Base-by-base conservation (phyloP, 1,284 basidiomycete genomes). In the Termitomyces sp. region DNA sequence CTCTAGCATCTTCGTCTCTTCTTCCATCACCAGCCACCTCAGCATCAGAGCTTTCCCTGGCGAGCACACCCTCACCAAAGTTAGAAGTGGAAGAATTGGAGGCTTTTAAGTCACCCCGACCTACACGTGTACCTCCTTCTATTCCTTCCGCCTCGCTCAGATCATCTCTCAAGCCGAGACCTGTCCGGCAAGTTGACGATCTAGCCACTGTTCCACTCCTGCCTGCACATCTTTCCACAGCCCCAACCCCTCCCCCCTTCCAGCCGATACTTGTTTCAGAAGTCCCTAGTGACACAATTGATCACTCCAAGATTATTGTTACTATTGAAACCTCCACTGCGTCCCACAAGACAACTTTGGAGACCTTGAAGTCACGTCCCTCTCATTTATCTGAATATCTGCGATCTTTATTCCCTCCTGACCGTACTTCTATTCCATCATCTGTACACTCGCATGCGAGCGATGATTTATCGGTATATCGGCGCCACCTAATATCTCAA, bases 311-410 rank as follows among this genome's bases (percentile, higher is more conserved):
- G 60, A 70, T 83, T 38, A 80, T 90, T 49, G 77, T 90, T 46
- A 80, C 81, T 3, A 61, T 90, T 45, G 88, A 90, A 69, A 89
- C 88, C 15, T 82, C 80, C 58, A 86, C 86, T 0, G 63, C 72
- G 19, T 82, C 81, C 0, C 78, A 81, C 64, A 79, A 80, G 52
- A 87, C 86, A 3, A 85, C 84, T 0, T 67, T 88, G 53, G 72
- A 73, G 31, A 88, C 89, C 2, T 68, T 91, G 51, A 75, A 71
- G 1, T 87, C 87, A 13, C 80, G 86, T 6, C 78, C 83, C 1
- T 91, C 88, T 0, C 72, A 79, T 59, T 75, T 91, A 10, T 75
- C 84, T 0, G 71, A 67, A 19, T 89, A 84, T 62, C 65, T 90
- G 24, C 69, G 70, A 36, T 73, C 78, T 5, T 65, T 88, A 17